A percentile compares a stretch with the other conserved stretches of the same genome.
phyloP scores from a whole-genome alignment of 495 filamentous ascomycete genomes.

The Hamigera avellanea region DNA sequence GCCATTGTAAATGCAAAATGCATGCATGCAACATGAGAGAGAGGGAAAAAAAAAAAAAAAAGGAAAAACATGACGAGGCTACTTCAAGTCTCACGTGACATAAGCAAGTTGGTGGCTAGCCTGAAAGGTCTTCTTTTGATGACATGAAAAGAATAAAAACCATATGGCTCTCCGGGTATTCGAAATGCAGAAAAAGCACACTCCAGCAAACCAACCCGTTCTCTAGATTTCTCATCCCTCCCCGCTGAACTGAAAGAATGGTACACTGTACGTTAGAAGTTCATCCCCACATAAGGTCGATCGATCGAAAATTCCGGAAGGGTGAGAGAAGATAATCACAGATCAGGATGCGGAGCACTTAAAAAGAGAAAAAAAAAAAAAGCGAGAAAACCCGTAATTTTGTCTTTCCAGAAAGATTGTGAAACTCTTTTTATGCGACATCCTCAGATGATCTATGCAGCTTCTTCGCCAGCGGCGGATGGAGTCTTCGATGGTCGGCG shows the following conservation, averaged over 20 bases:
- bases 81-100: conserved; percentile 5
- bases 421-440: conserved; percentile 32
- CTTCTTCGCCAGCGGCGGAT: conserved; percentile 31
- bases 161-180: conserved; percentile 19
- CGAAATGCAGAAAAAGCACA: conserved; percentile 10
- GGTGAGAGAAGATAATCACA: background rate
- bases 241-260: conserved; percentile 2
- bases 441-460: conserved; percentile 35
- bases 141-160: conserved; percentile 2
- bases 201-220: conserved; percentile 8
- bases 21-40: background rate
- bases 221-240: conserved; percentile 1
- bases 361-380: conserved; percentile 14
- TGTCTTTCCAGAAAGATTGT: conserved; percentile 29
- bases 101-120: conserved; percentile 9
- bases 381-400: conserved; percentile 6
- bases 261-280: conserved; percentile 14
- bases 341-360: background rate
- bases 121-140: conserved; percentile 4
- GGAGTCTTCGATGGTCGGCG: conserved; percentile 39
- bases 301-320: conserved; percentile 13
- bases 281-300: conserved; percentile 15
- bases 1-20: conserved; percentile 1
- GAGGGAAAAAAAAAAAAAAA: conserved; percentile 6
- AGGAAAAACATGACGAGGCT: conserved; percentile 1